A percentile compares a stretch with the other conserved stretches of the same genome.
These are phyloP conservation scores for Saccharum spontaneum DNA, from an alignment of 176 grass and related monocot genomes.

Conservation along the genomic window DNA sequence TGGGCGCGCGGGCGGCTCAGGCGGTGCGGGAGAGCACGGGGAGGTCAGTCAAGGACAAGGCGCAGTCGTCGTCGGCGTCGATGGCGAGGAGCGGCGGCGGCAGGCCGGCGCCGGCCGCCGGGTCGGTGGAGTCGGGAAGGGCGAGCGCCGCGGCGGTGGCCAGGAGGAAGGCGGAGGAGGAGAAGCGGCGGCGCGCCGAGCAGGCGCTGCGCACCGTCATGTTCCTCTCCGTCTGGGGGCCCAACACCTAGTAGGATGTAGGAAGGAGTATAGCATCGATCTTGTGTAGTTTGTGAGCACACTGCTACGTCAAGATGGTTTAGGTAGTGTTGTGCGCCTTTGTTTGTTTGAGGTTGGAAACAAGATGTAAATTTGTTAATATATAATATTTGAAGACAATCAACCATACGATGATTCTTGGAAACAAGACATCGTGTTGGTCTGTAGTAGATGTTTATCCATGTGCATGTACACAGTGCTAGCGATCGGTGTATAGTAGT, in stretches of 20 bases:
- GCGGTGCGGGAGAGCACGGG: constrained; percentile 36
- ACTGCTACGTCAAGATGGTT: too few relatives aligned
- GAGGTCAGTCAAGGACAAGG: constrained; percentile 62
- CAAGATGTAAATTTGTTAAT: too few relatives aligned
- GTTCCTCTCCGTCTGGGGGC: constrained; percentile 84
- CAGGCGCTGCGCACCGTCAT: constrained; percentile 77
- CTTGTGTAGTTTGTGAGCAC: too few relatives aligned
- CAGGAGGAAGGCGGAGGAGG: constrained; percentile 39
- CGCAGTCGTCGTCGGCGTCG: constrained; percentile 31
- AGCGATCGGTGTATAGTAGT: too few relatives aligned
- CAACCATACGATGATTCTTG: too few relatives aligned
- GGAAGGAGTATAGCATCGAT: too few relatives aligned
- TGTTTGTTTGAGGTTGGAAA: too few relatives aligned
- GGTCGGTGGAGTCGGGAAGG: constrained; percentile 46
- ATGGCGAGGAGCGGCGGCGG: not conserved
- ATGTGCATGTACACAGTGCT: too few relatives aligned
- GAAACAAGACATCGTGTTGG: too few relatives aligned
- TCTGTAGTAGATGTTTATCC: too few relatives aligned
- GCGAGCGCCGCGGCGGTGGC: constrained; percentile 13
- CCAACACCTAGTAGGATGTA: constrained; percentile 35
- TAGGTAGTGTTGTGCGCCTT: too few relatives aligned
- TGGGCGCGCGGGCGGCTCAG: constrained; percentile 52
- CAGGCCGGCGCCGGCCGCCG: constrained; percentile 20
- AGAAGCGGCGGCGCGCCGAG: constrained; percentile 54
- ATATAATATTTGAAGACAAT: too few relatives aligned